Base-by-base conservation (phyloP, 805 yeast species). In the Isabelozyma pseudorhagii region DNA sequence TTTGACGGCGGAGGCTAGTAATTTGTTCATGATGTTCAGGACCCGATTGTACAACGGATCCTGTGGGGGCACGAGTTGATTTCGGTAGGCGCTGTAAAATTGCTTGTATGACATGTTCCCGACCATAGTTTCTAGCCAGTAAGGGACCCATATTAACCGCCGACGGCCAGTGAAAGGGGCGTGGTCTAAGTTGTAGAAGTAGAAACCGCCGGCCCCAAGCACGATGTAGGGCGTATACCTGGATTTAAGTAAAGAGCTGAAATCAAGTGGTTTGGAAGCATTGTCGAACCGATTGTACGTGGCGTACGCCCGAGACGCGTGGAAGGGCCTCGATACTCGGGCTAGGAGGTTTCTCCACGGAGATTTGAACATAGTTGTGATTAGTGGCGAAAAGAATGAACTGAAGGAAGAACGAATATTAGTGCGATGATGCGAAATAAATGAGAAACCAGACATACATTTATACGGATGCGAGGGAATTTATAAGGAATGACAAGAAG, bases 131-230 rank as follows among this genome's bases (percentile, higher is more conserved):
- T 89, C 97, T 31, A 86, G 54, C 72, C 83, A 79, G 45, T 77
- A 76, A 5, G 90, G 86, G 1, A 87, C 73, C 79, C 90, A 80
- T 62, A 91, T 80, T 58, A 90, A 80, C 54, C 97, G 73, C 29
- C 60, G 69, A 45, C 98, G 72, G 31, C 83, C 81, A 1, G 96
- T 84, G 25, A 85, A 85, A 0, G 97, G 97, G 0, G 96, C 97
- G 54, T 80, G 80, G 54, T 91, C 87, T 29, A 89, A 71, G 29
- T 85, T 74, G 38, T 60, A 62, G 1, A 62, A n/a, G 39, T 63
- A 65, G 49, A 66, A 64, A 17, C 25, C 25, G 3, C 25, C 25
- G 6, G 25, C 25, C 25, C 25, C 25, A 5, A 21, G 25, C 25
- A 21, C 25, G 25, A 21, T 21, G 25, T 21, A 21, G 2, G 25